Percentiles rank a stretch among this genome's conserved stretches.
Conservation (phyloP, 2,329 filamentous ascomycete species). For the Amauroascus niger region DNA sequence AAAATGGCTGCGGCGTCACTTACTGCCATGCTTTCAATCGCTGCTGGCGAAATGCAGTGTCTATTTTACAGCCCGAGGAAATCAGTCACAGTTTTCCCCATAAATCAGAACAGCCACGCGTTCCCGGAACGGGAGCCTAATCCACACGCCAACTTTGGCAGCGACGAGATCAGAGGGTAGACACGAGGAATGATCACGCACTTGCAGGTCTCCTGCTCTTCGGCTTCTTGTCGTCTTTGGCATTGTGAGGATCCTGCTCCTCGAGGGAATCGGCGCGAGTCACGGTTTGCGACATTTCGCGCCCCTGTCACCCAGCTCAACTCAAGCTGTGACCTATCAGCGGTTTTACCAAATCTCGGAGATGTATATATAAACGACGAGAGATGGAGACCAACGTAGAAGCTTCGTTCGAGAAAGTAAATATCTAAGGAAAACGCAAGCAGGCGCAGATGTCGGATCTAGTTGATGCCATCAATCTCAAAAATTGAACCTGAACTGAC, state of each 20-base stretch:
- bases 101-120: neutral
- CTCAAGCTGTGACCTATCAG: too few relatives aligned
- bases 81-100: neutral
- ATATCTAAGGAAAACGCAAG: neutral
- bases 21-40: conserved; percentile 98
- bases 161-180: conserved; percentile 11
- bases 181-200: conserved; percentile 37
- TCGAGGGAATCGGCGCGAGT: conserved; percentile 36
- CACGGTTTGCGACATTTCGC: conserved; percentile 34
- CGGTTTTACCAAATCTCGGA: too few relatives aligned
- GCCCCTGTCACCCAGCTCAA: neutral
- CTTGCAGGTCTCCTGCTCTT: conserved; percentile 90
- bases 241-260: conserved; percentile 35
- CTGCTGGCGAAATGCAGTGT: conserved; percentile 95
- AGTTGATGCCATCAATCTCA: neutral
- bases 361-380: too few relatives aligned
- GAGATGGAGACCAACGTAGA: neutral
- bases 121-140: too few relatives aligned
- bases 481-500: neutral
- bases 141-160: too few relatives aligned
- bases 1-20: conserved; percentile 33
- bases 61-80: conserved; percentile 37
- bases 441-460: neutral
- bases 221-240: conserved; percentile 57
- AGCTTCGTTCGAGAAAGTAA: too few relatives aligned